Evolutionary conservation across 352 stramenopile genomes (phyloP), one percentile per base, ranked within the genome.

Genomic region (Aphanomyces cochlioides): DNA sequence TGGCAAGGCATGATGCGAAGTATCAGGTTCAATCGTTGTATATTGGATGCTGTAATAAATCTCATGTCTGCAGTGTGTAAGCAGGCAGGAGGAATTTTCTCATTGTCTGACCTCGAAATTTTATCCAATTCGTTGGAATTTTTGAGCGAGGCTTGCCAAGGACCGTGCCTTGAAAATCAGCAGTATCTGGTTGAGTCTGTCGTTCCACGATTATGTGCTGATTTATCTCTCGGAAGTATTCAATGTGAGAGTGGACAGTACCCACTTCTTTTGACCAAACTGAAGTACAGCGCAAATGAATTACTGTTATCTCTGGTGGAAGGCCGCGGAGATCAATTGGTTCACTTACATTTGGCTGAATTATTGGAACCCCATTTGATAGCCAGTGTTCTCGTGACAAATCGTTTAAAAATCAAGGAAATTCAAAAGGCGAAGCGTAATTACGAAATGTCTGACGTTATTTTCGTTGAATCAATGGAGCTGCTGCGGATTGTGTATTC

Each of bases 121-220:
- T 34, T 70, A 17, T 41, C 64, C 6, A 61, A 41, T 34, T 19
- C 53, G 12, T 47, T 70, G 21, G 37, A 34, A 17, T 70, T 70
- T 50, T 56, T 70, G 12, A 70, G 64, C 54, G 64, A 70, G 38
- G 64, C 47, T 15, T 70, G 64, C 47, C 64, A 70, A 63, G 64
- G 64, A 12, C 64, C 64, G 15, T 70, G 64, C 39, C 28, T 70
- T n/a, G 64, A 60, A 10, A 70, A 70, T 34, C 64, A 70, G 28
- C 43, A 54, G 7, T 61, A 48, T 13, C 47, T 70, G 10, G 53
- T 39, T 15, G 64, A 70, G 47, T 56, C 36, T 7, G 47, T 70
- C n/a, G 64, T 70, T 5, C 64, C 64, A 3, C 53, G 53, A 3
- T 58, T 54, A 47, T 70, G 64, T 47, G 19, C 64, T 19, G 39